Conservation (phyloP, 2,329 filamentous ascomycete genomes). For the Clonostachys sp. region DNA sequence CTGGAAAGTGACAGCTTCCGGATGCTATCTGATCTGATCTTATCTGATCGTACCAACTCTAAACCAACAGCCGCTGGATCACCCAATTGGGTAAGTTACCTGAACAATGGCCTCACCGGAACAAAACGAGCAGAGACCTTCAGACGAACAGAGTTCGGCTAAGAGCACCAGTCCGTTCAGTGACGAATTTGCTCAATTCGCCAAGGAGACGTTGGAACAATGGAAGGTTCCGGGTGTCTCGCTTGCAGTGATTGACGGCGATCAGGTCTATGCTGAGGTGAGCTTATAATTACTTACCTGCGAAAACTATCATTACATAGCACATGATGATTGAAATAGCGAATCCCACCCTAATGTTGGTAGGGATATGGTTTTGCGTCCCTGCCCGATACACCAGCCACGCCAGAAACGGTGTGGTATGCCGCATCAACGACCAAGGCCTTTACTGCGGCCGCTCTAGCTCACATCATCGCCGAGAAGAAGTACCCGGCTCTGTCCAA, state of each 20-base stretch:
- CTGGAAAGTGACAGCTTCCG: no score
- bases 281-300: conserved; percentile 2
- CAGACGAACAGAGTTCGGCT: no score
- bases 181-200: conserved; percentile 2
- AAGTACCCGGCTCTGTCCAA: conserved; percentile 15
- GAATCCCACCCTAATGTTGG: neutral
- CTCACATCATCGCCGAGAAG: conserved; percentile 44
- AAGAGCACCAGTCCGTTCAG: neutral
- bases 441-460: conserved; percentile 42
- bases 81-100: no score
- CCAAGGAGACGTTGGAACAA: conserved; percentile 10
- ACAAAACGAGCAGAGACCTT: no score
- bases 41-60: no score
- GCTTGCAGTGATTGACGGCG: conserved; percentile 39
- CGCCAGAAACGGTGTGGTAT: conserved; percentile 45
- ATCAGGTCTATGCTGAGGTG: conserved; percentile 32
- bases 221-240: conserved; percentile 45
- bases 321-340: neutral
- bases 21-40: no score
- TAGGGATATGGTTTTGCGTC: conserved; percentile 21
- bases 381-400: conserved; percentile 30
- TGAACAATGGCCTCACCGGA: no score
- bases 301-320: neutral
- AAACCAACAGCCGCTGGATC: no score
- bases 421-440: conserved; percentile 53